A percentile compares a stretch with the other conserved stretches of the same genome.
Evolutionary conservation across 1,284 basidiomycete species (phyloP).

Genomic region (Gomphus bonarii): DNA sequence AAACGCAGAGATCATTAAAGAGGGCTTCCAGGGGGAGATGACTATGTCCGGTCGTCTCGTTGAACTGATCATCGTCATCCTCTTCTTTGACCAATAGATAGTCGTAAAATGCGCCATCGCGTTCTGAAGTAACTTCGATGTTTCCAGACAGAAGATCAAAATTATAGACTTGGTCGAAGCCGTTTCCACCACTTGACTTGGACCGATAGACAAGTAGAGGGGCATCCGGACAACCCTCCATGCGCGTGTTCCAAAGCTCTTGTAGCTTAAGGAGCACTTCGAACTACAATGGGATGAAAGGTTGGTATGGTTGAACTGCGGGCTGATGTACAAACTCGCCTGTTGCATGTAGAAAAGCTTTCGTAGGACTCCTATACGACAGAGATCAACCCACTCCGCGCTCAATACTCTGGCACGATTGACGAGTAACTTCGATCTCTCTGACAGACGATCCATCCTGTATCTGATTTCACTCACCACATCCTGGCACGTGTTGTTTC

Average conservation of each 20-base stretch:
- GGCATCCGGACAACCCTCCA: slow-evolving; percentile 36
- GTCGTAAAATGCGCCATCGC: slow-evolving; percentile 27
- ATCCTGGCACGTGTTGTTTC: slow-evolving; percentile 26
- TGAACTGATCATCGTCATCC: slow-evolving; percentile 16
- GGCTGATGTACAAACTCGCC: slow-evolving; percentile 20
- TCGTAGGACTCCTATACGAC: slow-evolving; percentile 29
- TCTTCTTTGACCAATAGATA: slow-evolving; percentile 29
- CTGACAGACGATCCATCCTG: slow-evolving; percentile 6
- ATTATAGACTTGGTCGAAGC: slow-evolving; percentile 18
- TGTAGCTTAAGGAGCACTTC: slow-evolving; percentile 34
- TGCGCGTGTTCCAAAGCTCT: slow-evolving; percentile 36
- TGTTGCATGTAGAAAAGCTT: slow-evolving; percentile 44
- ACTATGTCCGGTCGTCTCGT: background rate
- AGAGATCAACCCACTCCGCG: slow-evolving; percentile 35
- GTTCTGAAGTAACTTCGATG: slow-evolving; percentile 29
- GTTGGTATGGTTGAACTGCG: background rate
- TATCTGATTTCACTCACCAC: slow-evolving; percentile 19
- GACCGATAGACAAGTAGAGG: slow-evolving; percentile 31
- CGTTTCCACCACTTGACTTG: slow-evolving; percentile 1
- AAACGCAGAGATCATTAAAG: slow-evolving; percentile 36
- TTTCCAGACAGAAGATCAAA: slow-evolving; percentile 32
- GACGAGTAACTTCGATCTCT: slow-evolving; percentile 26
- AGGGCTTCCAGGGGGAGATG: slow-evolving; percentile 33
- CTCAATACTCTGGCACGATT: slow-evolving; percentile 31
- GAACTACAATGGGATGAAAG: slow-evolving; percentile 24